Evolutionary conservation across 1,284 basidiomycete species (phyloP).

Genomic region (Malassezia furfur): DNA sequence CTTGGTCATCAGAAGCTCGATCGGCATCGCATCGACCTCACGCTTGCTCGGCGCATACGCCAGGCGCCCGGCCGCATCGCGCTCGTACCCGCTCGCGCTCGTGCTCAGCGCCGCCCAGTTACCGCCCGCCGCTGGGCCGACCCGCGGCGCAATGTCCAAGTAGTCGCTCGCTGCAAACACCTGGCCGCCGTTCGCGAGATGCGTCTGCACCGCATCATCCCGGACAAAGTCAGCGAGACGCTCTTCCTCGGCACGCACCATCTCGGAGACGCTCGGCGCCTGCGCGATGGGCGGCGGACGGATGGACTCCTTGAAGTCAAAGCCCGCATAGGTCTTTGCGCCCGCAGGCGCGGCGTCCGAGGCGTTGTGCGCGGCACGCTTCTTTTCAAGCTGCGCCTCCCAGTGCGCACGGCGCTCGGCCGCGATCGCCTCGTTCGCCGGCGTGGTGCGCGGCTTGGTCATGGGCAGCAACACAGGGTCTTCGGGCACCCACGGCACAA

Average conservation of each 20-base stretch:
- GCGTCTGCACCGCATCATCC: conserved; percentile 20
- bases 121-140: conserved; percentile 36
- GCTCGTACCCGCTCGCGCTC: background rate
- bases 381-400: conserved; percentile 15
- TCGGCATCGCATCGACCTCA: conserved; percentile 42
- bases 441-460: conserved; percentile 21
- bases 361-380: conserved; percentile 3
- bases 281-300: conserved; percentile 40
- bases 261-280: conserved; percentile 35
- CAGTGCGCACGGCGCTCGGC: conserved; percentile 18
- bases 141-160: conserved; percentile 34
- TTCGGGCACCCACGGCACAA: conserved; percentile 41
- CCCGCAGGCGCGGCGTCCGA: conserved; percentile 18
- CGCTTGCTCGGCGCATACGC: conserved; percentile 15
- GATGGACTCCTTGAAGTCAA: conserved; percentile 17
- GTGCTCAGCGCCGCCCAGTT: conserved; percentile 27
- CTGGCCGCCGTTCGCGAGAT: conserved; percentile 31
- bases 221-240: conserved; percentile 27
- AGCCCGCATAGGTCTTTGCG: conserved; percentile 29
- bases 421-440: conserved; percentile 24
- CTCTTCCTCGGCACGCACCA: conserved; percentile 19
- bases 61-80: conserved; percentile 19
- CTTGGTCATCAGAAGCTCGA: conserved; percentile 42
- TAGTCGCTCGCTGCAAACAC: conserved; percentile 41
- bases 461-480: conserved; percentile 35